Percentiles rank a stretch among this genome's conserved stretches.
Evolutionary conservation across 2,329 filamentous ascomycete genomes (phyloP).

Genomic region (Beauveria australis): DNA sequence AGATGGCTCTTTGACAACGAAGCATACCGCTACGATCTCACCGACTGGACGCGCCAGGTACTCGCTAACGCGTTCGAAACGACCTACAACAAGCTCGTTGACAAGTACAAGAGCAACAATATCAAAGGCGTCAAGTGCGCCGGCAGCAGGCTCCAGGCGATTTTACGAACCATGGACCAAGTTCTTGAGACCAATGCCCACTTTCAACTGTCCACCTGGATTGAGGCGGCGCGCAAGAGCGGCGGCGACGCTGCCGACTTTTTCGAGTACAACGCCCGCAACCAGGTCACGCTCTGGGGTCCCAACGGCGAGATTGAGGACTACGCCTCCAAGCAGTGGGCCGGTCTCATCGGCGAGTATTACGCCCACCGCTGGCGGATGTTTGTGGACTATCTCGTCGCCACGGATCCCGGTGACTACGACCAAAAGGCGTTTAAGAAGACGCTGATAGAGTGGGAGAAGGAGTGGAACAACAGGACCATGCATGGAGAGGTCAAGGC

Average conservation of each 20-base stretch:
- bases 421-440: background rate
- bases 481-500: background rate
- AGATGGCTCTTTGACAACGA: constrained; percentile 28
- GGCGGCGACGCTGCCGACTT: constrained; percentile 20
- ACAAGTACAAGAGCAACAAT: constrained; percentile 20
- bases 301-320: constrained; percentile 30
- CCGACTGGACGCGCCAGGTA: constrained; percentile 39
- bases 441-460: constrained; percentile 3
- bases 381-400: constrained; percentile 30
- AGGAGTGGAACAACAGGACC: background rate
- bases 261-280: constrained; percentile 35
- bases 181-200: constrained; percentile 5
- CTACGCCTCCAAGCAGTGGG: constrained; percentile 39
- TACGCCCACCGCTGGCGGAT: constrained; percentile 36
- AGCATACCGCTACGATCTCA: constrained; percentile 35
- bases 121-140: background rate
- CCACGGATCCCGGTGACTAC: background rate
- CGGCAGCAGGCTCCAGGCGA: background rate
- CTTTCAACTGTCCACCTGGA: constrained; percentile 5
- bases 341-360: constrained; percentile 34
- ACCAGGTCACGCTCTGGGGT: constrained; percentile 41
- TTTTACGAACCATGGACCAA: constrained; percentile 5
- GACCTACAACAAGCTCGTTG: constrained; percentile 27
- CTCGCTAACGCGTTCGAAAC: constrained; percentile 34
- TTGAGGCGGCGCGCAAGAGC: constrained; percentile 1